phyloP scores from a whole-genome alignment of 2,329 filamentous ascomycete species.

The Cladophialophora bantiana region DNA sequence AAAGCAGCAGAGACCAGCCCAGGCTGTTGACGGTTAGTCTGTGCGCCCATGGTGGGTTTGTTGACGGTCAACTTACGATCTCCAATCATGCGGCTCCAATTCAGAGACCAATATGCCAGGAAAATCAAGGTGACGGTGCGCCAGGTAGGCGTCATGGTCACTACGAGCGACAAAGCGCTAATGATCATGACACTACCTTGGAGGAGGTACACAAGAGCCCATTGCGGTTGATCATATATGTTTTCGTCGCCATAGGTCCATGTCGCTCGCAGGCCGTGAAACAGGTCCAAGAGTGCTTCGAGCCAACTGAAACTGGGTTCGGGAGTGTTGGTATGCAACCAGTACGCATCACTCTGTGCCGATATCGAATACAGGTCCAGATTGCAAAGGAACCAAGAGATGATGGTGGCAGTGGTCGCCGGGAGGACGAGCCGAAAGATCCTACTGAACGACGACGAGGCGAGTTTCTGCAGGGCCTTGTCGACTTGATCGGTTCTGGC shows the following conservation, averaged over 20 bases:
- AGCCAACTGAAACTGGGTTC: slow-evolving; percentile 50
- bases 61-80: slow-evolving; percentile 41
- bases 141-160: slow-evolving; percentile 58
- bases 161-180: slow-evolving; percentile 60
- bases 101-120: slow-evolving; percentile 55
- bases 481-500: slow-evolving; percentile 62
- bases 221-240: slow-evolving; percentile 65
- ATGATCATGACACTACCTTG: slow-evolving; percentile 64
- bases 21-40: slow-evolving; percentile 44
- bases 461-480: slow-evolving; percentile 61
- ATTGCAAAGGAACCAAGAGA: slow-evolving; percentile 64
- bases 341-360: slow-evolving; percentile 65
- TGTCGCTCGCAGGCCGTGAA: slow-evolving; percentile 57
- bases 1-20: slow-evolving; percentile 63
- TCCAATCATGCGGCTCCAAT: slow-evolving; percentile 50
- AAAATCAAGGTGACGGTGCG: slow-evolving; percentile 57
- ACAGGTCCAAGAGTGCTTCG: slow-evolving; percentile 54
- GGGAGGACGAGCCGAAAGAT: slow-evolving; percentile 66
- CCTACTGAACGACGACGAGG: slow-evolving; percentile 65
- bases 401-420: slow-evolving; percentile 60
- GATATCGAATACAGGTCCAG: slow-evolving; percentile 65
- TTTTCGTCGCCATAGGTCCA: slow-evolving; percentile 60
- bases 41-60: neutral
- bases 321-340: slow-evolving; percentile 62
- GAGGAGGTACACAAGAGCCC: slow-evolving; percentile 64